Evolutionary conservation across 345 rosid genomes (phyloP).

Genomic region (Salix dunnii): DNA sequence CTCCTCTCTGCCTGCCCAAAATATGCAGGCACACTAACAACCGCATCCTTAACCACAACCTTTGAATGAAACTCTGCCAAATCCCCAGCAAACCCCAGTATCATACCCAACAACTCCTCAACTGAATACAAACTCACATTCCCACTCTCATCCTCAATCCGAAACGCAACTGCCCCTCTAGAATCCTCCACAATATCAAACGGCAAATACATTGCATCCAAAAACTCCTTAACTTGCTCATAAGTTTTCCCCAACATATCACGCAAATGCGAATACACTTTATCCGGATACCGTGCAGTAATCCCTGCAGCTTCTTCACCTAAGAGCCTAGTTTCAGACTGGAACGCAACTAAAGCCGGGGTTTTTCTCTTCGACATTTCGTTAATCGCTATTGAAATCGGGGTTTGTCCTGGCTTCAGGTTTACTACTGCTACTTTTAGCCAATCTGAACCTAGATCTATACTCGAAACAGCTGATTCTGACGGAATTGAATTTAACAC

Average conservation of each 20-base stretch:
- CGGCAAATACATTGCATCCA: constrained; percentile 71
- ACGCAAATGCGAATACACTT: constrained; percentile 72
- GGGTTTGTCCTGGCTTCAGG: constrained; percentile 79
- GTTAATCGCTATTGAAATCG: constrained; percentile 86
- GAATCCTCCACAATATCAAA: constrained; percentile 67
- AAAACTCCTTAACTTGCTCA: constrained; percentile 45
- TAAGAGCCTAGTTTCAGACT: constrained; percentile 60
- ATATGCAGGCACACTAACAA: constrained; percentile 82
- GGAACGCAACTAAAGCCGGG: constrained; percentile 84
- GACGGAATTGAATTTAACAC: constrained; percentile 18
- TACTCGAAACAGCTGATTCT: constrained; percentile 76
- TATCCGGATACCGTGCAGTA: constrained; percentile 78
- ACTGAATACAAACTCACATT: constrained; percentile 43
- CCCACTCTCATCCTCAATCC: constrained; percentile 39
- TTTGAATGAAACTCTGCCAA: constrained; percentile 85
- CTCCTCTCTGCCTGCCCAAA: constrained; percentile 95
- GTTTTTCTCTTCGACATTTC: constrained; percentile 99
- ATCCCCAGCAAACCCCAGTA: constrained; percentile 56
- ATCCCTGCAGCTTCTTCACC: constrained; percentile 96
- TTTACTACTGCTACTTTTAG: constrained; percentile 87
- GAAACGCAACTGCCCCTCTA: constrained; percentile 65
- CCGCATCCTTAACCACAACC: constrained; percentile 59
- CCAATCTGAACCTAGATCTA: constrained; percentile 99
- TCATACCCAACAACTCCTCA: constrained; percentile 94
- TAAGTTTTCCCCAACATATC: constrained; percentile 86